Evolutionary conservation across 2,329 filamentous ascomycete species (phyloP).

Genomic region (Colletotrichum caudatum): DNA sequence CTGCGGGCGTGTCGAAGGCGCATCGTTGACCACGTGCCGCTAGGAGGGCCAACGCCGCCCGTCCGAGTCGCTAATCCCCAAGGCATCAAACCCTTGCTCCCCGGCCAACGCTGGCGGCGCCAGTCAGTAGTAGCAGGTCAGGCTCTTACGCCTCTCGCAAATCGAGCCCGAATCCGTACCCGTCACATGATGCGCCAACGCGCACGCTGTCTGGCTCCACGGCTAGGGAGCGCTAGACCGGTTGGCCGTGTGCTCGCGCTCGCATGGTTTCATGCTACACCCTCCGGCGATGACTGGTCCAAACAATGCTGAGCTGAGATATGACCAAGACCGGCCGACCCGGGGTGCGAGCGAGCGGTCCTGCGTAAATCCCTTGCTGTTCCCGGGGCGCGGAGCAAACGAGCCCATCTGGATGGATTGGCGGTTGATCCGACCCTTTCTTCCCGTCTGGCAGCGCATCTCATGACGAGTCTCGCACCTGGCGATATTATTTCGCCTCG

Average conservation of each 20-base stretch:
- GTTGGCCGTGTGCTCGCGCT: slow-evolving; percentile 4
- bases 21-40: slow-evolving; percentile 8
- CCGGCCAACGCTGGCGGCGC: background rate
- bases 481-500: slow-evolving; percentile 12
- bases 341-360: slow-evolving; percentile 19
- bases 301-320: slow-evolving; percentile 11
- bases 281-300: background rate
- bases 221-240: background rate
- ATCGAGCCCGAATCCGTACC: slow-evolving; percentile 17
- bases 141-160: slow-evolving; percentile 11
- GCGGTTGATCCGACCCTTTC: slow-evolving; percentile 27
- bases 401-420: slow-evolving; percentile 37
- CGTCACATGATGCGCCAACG: slow-evolving; percentile 13
- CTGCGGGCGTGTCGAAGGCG: background rate
- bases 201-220: background rate
- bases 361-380: slow-evolving; percentile 32
- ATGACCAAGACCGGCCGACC: slow-evolving; percentile 6
- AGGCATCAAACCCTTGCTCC: background rate
- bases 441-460: background rate
- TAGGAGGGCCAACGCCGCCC: background rate
- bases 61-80: slow-evolving; percentile 1
- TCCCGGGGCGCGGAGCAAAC: slow-evolving; percentile 31
- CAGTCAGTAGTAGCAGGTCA: slow-evolving; percentile 7
- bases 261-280: slow-evolving; percentile 3
- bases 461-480: slow-evolving; percentile 14